These are phyloP conservation scores for Phytophthora pseudosyringae DNA, from an alignment of 352 stramenopile genomes.

Conservation along the genomic window DNA sequence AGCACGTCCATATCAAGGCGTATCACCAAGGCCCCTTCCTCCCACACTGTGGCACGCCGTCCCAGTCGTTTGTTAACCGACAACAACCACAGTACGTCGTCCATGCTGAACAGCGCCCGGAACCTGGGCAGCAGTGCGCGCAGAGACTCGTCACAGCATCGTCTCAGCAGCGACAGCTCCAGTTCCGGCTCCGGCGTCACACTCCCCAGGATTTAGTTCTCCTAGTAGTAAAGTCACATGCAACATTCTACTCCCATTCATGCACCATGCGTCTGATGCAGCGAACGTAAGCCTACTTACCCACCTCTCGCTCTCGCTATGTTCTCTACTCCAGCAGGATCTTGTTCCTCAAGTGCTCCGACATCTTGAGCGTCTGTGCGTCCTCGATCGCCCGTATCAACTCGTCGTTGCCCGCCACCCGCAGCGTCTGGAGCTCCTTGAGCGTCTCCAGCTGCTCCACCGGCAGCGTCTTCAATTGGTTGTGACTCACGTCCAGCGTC, in stretches of 20 bases:
- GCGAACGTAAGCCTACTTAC: too few relatives aligned
- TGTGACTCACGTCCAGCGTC: slow-evolving; percentile 68
- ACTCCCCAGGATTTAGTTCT: slow-evolving; percentile 56
- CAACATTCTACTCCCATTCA: neutral
- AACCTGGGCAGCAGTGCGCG: slow-evolving; percentile 20
- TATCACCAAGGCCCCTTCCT: slow-evolving; percentile 46
- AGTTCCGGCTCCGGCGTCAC: slow-evolving; percentile 45
- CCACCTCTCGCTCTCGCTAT: neutral
- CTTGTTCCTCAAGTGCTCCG: slow-evolving; percentile 41
- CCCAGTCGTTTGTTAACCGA: slow-evolving; percentile 33
- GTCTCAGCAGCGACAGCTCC: slow-evolving; percentile 39
- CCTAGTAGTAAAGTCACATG: neutral
- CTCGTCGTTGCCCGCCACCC: slow-evolving; percentile 53
- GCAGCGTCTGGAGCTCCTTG: slow-evolving; percentile 43
- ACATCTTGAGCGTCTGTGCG: slow-evolving; percentile 21
- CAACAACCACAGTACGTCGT: slow-evolving; percentile 25
- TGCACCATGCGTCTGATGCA: too few relatives aligned
- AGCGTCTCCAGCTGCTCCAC: slow-evolving; percentile 50
- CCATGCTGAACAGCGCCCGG: slow-evolving; percentile 35
- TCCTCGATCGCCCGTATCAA: slow-evolving; percentile 29
- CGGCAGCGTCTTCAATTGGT: slow-evolving; percentile 53
- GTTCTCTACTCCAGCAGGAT: slow-evolving; percentile 35
- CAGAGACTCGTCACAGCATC: slow-evolving; percentile 29
- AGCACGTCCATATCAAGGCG: slow-evolving; percentile 31
- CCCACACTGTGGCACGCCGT: slow-evolving; percentile 8